These are phyloP conservation scores for Heterobasidion occidentale DNA, from an alignment of 1,284 basidiomycete genomes.

Conservation along the genomic window DNA sequence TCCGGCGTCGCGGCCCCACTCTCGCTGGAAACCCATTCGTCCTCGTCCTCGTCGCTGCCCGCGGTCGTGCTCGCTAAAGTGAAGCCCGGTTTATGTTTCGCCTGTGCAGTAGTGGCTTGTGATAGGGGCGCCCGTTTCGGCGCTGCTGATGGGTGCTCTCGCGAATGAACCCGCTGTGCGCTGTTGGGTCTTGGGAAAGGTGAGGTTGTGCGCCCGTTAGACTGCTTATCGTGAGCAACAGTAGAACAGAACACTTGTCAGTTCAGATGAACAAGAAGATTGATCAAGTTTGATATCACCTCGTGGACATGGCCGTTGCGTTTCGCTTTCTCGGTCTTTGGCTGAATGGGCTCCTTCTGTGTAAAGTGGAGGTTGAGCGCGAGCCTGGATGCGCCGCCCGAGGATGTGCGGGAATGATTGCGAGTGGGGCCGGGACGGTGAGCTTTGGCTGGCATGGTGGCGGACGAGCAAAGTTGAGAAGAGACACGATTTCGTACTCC, in stretches of 20 bases:
- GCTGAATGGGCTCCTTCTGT: constrained; percentile 42
- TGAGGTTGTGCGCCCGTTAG: constrained; percentile 21
- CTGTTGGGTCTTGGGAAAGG: constrained; percentile 36
- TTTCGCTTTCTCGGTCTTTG: constrained; percentile 49
- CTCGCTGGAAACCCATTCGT: constrained; percentile 71
- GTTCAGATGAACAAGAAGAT: neutral
- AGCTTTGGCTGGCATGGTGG: constrained; percentile 37
- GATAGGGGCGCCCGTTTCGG: constrained; percentile 23
- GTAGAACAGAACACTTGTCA: constrained; percentile 9
- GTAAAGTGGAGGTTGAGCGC: constrained; percentile 58
- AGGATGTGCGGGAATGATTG: constrained; percentile 56
- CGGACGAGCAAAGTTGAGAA: neutral
- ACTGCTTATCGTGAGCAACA: constrained; percentile 12
- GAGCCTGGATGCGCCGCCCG: constrained; percentile 44
- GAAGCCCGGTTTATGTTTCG: constrained; percentile 47
- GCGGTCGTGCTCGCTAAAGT: constrained; percentile 37
- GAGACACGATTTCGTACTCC: neutral
- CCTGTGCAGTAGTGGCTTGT: constrained; percentile 23
- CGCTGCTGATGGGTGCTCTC: constrained; percentile 33
- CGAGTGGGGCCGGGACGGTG: constrained; percentile 42
- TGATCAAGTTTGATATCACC: constrained; percentile 24
- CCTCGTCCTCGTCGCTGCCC: constrained; percentile 43
- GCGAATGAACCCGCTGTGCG: constrained; percentile 39
- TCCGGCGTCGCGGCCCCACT: constrained; percentile 65
- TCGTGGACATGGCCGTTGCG: constrained; percentile 32